A percentile compares a stretch with the other conserved stretches of the same genome.
These are phyloP conservation scores for Tylopilus balloui DNA, from an alignment of 768 basidiomycete species.

Conservation along the genomic window DNA sequence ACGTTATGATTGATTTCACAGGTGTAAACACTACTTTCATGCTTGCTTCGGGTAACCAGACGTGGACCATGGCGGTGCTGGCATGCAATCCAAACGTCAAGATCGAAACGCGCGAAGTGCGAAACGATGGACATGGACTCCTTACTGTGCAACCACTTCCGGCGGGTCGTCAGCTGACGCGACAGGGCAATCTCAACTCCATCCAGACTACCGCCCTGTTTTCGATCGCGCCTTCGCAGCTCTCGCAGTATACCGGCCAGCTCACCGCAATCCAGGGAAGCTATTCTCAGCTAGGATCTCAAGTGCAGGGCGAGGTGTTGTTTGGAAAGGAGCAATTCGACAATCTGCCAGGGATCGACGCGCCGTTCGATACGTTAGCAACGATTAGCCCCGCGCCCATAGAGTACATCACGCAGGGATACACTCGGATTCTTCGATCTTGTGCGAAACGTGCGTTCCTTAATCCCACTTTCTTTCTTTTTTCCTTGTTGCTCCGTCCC, in stretches of 20 bases:
- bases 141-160: conserved; percentile 19
- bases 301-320: conserved; percentile 17
- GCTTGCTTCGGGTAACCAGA: conserved; percentile 11
- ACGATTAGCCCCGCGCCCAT: conserved; percentile 9
- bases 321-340: conserved; percentile 18
- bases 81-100: conserved; percentile 19
- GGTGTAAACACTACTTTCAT: conserved; percentile 10
- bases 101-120: conserved; percentile 28
- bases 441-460: conserved; percentile 14
- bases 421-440: conserved; percentile 21
- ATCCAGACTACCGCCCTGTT: conserved; percentile 25
- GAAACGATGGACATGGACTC: conserved; percentile 16
- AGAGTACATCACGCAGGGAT: conserved; percentile 15
- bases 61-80: conserved; percentile 23
- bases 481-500: background rate
- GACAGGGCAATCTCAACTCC: conserved; percentile 23
- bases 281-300: conserved; percentile 10
- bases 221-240: conserved; percentile 14
- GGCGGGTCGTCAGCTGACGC: conserved; percentile 4
- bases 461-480: background rate
- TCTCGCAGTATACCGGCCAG: conserved; percentile 5
- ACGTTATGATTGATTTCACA: conserved; percentile 13
- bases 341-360: background rate
- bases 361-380: background rate
- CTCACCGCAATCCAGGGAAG: background rate